phyloP scores from a whole-genome alignment of 2,329 filamentous ascomycete species.

The Keithomyces neogunnii region DNA sequence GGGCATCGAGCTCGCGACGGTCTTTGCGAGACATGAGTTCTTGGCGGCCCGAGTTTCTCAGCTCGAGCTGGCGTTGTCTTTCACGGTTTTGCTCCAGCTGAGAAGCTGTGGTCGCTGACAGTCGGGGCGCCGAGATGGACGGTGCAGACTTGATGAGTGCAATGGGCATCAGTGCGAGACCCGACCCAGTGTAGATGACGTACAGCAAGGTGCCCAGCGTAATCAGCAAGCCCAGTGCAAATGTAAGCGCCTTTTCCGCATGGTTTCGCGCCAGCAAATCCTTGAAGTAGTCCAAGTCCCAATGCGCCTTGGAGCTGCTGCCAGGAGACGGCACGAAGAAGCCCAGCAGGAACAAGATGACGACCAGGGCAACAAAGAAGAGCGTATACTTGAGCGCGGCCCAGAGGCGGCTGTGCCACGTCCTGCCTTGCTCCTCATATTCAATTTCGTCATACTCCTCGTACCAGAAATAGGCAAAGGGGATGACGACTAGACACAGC shows the following conservation, averaged over 20 bases:
- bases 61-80: constrained; percentile 82
- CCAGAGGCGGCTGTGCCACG: constrained; percentile 62
- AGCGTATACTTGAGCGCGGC: constrained; percentile 88
- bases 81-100: constrained; percentile 84
- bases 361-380: constrained; percentile 69
- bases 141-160: constrained; percentile 89
- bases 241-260: constrained; percentile 86
- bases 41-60: constrained; percentile 68
- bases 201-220: constrained; percentile 82
- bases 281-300: constrained; percentile 89
- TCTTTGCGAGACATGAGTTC: constrained; percentile 77
- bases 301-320: constrained; percentile 53
- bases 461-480: constrained; percentile 97
- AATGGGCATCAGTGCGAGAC: constrained; percentile 80
- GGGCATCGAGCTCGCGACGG: constrained; percentile 75
- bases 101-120: constrained; percentile 67
- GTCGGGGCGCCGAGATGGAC: constrained; percentile 70
- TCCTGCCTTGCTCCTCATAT: constrained; percentile 71
- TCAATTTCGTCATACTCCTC: constrained; percentile 95
- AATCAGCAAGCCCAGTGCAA: constrained; percentile 80
- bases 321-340: constrained; percentile 86
- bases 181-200: constrained; percentile 78
- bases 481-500: constrained; percentile 80
- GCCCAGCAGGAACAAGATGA: constrained; percentile 80
- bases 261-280: constrained; percentile 69